Conservation (phyloP, 1,139 yeast species). For the Sugiyamaella japonica region DNA sequence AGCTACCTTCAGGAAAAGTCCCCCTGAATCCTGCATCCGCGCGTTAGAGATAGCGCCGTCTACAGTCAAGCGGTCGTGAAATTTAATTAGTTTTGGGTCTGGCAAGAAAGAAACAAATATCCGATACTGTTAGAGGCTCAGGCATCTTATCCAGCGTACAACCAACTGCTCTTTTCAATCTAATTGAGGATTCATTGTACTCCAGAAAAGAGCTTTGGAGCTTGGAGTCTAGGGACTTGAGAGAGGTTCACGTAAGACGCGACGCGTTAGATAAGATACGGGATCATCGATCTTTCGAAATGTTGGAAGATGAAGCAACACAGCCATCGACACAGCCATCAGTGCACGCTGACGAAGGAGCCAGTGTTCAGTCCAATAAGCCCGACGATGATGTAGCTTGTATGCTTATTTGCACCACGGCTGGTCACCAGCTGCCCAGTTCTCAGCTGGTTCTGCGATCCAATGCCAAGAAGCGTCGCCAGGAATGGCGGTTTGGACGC, state of each 20-base stretch:
- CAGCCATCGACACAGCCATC: slow-evolving; percentile 25
- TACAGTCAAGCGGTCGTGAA: no score
- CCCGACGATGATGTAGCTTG: slow-evolving; percentile 19
- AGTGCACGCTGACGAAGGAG: not conserved
- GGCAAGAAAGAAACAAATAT: no score
- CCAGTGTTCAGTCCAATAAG: not conserved
- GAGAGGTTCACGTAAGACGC: not conserved
- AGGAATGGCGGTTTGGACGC: slow-evolving; percentile 75
- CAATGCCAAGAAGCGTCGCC: slow-evolving; percentile 17
- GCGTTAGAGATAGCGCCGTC: no score
- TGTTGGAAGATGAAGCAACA: slow-evolving; percentile 55
- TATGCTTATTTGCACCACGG: slow-evolving; percentile 21
- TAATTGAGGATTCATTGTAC: no score
- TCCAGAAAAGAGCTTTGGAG: not conserved
- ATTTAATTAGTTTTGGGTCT: no score
- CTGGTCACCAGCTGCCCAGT: slow-evolving; percentile 8
- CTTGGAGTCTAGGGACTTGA: not conserved
- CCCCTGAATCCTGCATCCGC: not conserved
- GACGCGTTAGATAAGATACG: not conserved
- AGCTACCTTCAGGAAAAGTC: not conserved
- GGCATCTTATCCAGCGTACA: no score
- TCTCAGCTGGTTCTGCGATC: slow-evolving; percentile 18
- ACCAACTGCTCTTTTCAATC: no score
- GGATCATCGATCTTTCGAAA: slow-evolving; percentile 53
- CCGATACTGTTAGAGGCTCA: no score